Evolutionary conservation across 2,329 filamentous ascomycete genomes (phyloP).

Genomic region (Cladobotryum mycophilum): DNA sequence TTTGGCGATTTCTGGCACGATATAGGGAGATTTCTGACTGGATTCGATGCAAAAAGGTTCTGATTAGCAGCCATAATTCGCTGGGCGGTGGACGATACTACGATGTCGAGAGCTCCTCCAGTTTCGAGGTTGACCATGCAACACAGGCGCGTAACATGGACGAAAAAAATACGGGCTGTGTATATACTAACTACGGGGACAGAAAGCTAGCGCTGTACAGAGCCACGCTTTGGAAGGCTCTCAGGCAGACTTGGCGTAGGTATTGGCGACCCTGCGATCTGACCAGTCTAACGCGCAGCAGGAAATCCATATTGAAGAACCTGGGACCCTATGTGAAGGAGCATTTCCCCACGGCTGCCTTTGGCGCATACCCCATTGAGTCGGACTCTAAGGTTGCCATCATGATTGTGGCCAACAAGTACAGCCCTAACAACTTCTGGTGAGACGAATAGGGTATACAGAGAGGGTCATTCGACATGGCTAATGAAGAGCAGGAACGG

Average conservation of each 20-base stretch:
- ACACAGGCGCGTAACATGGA: conserved; percentile 52
- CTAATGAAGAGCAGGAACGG: conserved; percentile 63
- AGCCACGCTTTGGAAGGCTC: conserved; percentile 71
- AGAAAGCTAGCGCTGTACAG: conserved; percentile 80
- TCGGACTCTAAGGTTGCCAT: conserved; percentile 71
- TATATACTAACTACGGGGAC: conserved; percentile 15
- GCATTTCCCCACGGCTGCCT: conserved; percentile 78
- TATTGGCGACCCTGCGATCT: not conserved
- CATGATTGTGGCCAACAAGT: conserved; percentile 88
- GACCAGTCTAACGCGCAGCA: conserved; percentile 1
- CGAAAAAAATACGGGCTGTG: not conserved
- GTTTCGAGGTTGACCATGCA: conserved; percentile 81
- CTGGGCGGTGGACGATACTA: conserved; percentile 79
- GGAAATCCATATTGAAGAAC: conserved; percentile 77
- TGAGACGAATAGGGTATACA: conserved; percentile 29
- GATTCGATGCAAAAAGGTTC: conserved; percentile 44
- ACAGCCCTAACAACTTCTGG: conserved; percentile 98
- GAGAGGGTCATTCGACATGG: not conserved
- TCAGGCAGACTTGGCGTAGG: conserved; percentile 75
- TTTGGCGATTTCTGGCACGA: not conserved
- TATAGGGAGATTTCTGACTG: conserved; percentile 11
- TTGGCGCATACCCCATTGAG: conserved; percentile 76
- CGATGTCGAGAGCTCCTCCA: conserved; percentile 80
- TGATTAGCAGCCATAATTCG: conserved; percentile 82
- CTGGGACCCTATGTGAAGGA: conserved; percentile 72